Evolutionary conservation across 192 early-diverging fungal species (phyloP), one percentile per base, ranked within the genome.

Genomic region (Rhizoclosmatium globosum): DNA sequence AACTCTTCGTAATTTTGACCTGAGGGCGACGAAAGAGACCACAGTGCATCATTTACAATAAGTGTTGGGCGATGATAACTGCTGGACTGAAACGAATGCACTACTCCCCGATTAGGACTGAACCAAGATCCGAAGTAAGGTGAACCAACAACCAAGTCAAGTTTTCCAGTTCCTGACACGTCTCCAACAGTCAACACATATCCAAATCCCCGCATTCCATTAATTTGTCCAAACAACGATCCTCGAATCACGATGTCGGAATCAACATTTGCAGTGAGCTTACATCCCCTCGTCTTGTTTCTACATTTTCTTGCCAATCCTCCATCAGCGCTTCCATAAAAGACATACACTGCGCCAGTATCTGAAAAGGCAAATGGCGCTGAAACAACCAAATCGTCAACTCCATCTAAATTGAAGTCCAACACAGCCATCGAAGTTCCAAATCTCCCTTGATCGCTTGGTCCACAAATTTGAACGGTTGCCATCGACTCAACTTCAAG

Each of bases 341-440:
- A 80, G 6, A 80, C 62, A 43, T 75, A 80, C 15, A 80, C 64
- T 17, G 58, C 56, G 4, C 73, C 79, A 57, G 41, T 38, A 21
- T 65, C 64, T 0, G 42, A 4, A 53, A 43, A 45, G 7, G 47
- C 21, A 47, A 19, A 60, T 31, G 92, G 93, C 47, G 87, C 90
- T 58, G 91, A 89, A 4, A 97, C 88, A 3, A 86, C 94, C 47
- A 97, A 83, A 81, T 97, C 95, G 78, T 95, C 95, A 23, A 96
- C 90, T 0, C 96, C 95, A 79, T 97, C 96, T 15, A 83, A 76
- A 76, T 97, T 97, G 23, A 94, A 82, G 79, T 97, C 96, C 3
- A 95, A 81, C 21, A 94, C 93, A 0, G 92, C 89, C 56, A 94
- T 57, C 0, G 92, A 87, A 80, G 91, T 89, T 3, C 96, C 96